Evolutionary conservation across 331 rosid species (phyloP), one percentile per base, ranked within the genome.

Genomic region (Ulmus americana): DNA sequence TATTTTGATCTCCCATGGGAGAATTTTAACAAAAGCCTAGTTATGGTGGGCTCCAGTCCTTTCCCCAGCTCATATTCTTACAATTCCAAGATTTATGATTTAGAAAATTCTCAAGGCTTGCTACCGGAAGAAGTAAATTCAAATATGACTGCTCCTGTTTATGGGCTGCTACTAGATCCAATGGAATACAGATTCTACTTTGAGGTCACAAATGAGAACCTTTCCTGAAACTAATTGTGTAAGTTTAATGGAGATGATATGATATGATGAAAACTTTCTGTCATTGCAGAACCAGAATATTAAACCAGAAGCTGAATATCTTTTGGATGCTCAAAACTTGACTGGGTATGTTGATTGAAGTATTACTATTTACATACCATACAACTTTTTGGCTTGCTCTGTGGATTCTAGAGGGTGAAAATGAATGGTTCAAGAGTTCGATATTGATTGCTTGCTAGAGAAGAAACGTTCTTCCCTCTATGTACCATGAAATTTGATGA

Each of bases 1-100:
- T 80, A 81, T 74, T 83, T 80, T 52, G 39, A 49, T 51, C 84
- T 85, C 60, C 97, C 97, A 12, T 91, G 97, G 97, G 96, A 86
- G 79, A 28, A 64, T 54, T 77, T 56, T 74, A 54, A 64, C 11
- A 77, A 46, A 69, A 72, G 59, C 63, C 63, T 75, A 10, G 76
- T 71, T 62, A 59, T 80, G 71, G 70, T 65, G 38, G 80, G 81
- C 53, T 48, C 81, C 63, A 72, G 81, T 77, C 87, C 90, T 41
- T 74, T 70, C 22, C 71, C 77, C 47, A 81, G 76, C 64, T 76
- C 86, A 5, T 64, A 16, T 45, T 76, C 80, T 42, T 63, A 68
- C 45, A 45, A 16, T n/a, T 35, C 76, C 59, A 76, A 86, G 75
- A 58, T 61, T 51, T 53, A 42, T 39, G 77, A 68, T 72, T 63